Evolutionary conservation across 2,329 filamentous ascomycete species (phyloP).

Genomic region (Botryotinia globosa): DNA sequence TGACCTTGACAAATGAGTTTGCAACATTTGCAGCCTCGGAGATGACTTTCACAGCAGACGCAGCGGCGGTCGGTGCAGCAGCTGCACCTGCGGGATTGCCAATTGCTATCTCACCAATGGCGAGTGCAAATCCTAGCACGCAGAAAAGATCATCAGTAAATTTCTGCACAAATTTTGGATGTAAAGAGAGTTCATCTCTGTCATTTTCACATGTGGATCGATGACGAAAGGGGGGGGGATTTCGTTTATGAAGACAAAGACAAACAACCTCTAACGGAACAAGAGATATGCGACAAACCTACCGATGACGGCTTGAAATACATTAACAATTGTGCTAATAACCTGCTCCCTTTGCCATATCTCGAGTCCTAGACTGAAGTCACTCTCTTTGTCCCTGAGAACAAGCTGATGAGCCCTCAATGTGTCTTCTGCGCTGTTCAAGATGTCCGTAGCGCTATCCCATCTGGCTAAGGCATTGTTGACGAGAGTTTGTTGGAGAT

Average conservation of each 20-base stretch:
- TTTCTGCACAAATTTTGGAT: not conserved
- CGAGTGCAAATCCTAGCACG: not conserved
- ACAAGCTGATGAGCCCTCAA: not conserved
- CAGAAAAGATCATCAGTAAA: not conserved
- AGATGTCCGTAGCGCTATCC: not conserved
- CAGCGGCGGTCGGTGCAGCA: not conserved
- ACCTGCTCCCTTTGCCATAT: not conserved
- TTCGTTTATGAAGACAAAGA: no score
- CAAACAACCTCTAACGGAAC: no score
- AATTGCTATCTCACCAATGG: not conserved
- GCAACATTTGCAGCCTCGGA: not conserved
- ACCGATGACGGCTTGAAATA: not conserved
- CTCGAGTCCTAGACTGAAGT: not conserved
- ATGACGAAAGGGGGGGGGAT: no score
- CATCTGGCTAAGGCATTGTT: not conserved
- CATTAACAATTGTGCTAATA: not conserved
- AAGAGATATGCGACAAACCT: not conserved
- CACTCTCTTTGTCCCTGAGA: not conserved
- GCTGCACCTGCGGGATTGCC: not conserved
- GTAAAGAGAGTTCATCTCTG: no score
- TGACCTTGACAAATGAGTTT: not conserved
- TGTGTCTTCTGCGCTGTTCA: not conserved
- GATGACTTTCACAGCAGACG: not conserved
- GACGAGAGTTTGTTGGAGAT: not conserved
- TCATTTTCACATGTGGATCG: no score